phyloP scores from a whole-genome alignment of 2,329 filamentous ascomycete species.

The Claviceps maximensis region DNA sequence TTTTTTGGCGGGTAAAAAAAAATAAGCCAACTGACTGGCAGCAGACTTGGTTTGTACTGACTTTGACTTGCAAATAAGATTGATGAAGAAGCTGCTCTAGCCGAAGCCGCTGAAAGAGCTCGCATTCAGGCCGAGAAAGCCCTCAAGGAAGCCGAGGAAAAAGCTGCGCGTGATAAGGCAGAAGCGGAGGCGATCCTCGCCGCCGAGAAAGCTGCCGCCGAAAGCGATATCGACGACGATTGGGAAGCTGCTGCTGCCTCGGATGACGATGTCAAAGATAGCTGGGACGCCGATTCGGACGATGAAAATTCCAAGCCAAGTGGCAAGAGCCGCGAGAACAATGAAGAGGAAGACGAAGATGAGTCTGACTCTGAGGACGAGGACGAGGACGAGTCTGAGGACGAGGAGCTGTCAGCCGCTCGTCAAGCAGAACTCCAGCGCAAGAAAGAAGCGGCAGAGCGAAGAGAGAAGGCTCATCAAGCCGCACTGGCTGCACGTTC shows the following conservation, averaged over 20 bases:
- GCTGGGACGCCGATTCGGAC: slow-evolving; percentile 81
- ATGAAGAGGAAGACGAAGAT: slow-evolving; percentile 34
- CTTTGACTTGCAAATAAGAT: slow-evolving; percentile 26
- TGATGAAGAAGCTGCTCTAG: slow-evolving; percentile 66
- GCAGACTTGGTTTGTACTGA: background rate
- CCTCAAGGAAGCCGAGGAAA: slow-evolving; percentile 47
- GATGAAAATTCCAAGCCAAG: slow-evolving; percentile 38
- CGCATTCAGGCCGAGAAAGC: slow-evolving; percentile 53
- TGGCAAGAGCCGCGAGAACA: slow-evolving; percentile 7
- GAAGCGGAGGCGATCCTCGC: slow-evolving; percentile 42
- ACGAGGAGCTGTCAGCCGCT: slow-evolving; percentile 63
- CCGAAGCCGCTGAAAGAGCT: slow-evolving; percentile 64
- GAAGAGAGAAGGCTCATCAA: slow-evolving; percentile 80
- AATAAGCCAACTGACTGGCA: background rate
- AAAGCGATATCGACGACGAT: slow-evolving; percentile 60
- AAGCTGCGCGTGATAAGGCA: slow-evolving; percentile 43
- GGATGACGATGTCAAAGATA: slow-evolving; percentile 68
- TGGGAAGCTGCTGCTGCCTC: slow-evolving; percentile 79
- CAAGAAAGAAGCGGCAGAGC: slow-evolving; percentile 80
- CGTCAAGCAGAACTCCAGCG: slow-evolving; percentile 59
- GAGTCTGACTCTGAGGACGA: slow-evolving; percentile 15
- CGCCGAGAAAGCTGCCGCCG: slow-evolving; percentile 39
- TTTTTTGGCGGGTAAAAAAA: background rate
- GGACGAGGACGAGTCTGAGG: slow-evolving; percentile 29
- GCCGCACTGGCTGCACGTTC: slow-evolving; percentile 83